Evolutionary conservation across 352 stramenopile species (phyloP), one percentile per base, ranked within the genome.

Genomic region (Pythium brassicae): DNA sequence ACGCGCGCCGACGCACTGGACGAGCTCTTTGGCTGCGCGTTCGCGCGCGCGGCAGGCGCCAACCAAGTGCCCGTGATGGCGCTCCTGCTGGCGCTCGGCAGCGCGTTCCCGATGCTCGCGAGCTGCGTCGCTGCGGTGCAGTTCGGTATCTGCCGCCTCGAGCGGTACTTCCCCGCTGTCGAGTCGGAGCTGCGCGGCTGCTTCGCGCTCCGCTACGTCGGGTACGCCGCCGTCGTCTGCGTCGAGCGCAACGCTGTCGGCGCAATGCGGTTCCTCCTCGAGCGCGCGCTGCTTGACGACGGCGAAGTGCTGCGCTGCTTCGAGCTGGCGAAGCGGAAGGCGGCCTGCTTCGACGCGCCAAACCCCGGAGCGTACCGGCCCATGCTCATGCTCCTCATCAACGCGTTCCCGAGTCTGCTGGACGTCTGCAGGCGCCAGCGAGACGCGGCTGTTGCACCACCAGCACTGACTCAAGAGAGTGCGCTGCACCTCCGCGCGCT

Each of bases 191-290:
- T 78, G 53, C 62, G 65, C 29, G 71, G 68, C 49, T 73, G 68
- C 51, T 69, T 61, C 25, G 68, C 72, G 3, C 50, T 77, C 25
- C 69, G 70, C 14, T 82, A 82, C 50, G 32, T 77, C 11, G 72
- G 69, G 1, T 79, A 72, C 26, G 67, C 72, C 0, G 69, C 68
- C 4, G 40, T 77, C 17, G 53, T 72, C 46, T 72, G 72, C 43
- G 58, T 82, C n/a, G 68, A 82, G 49, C 68, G 77, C 42, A 76
- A 78, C 22, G 23, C 70, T 27, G 19, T 70, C n/a, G 22, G 50
- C 11, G 68, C 70, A 11, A 46, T 82, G 26, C 59, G 71, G 25
- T 68, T 71, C 29, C 60, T 82, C 14, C 23, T 72, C 12, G 43
- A 55, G 1, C 32, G 19, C n/a, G 27, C 42, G 19, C 51, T 82